Evolutionary conservation across 83 land plant genomes (phyloP), one percentile per base, ranked within the genome.

Genomic region (Larix sibirica): DNA sequence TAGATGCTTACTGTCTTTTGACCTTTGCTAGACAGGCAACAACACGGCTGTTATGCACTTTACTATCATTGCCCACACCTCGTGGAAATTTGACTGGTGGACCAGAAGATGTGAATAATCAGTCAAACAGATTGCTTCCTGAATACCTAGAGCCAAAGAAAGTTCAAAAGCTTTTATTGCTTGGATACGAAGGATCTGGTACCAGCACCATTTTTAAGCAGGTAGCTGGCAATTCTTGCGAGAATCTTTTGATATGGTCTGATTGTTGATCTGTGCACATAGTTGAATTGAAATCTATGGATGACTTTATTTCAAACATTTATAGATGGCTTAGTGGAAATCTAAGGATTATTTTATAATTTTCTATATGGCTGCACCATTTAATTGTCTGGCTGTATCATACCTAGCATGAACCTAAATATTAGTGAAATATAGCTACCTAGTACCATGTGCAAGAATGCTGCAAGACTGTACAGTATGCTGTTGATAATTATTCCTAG

Each of bases 161-260:
- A 62, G 80, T 86, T 50, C 82, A 90, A 66, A 98, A 94, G 69
- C 87, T 98, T 80, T 91, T 98, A 47, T 82, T 98, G 60, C 86
- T 98, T 79, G 99, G 98, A 24, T 79, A 67, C 66, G 71, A 85
- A 74, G 93, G 94, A 70, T 93, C 96, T 74, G 99, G 99, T 65
- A 91, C 96, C 13, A 93, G 96, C 82, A 93, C 97, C 28, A 90
- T 98, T 77, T 96, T 89, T 85, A 97, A 97, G 82, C 99, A 97
- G 98, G 99, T 97, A 73, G 81, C 24, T 73, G 44, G 20, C 76
- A 40, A n/a, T 4, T 9, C 21, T 42, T 18, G 40, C 9, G 54
- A 20, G 47, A 71, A 71, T 71, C 24, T 40, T 18, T 71, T 71
- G 38, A n/a, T 71, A 42, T 71, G 47, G 24, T 71, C 16, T 71